phyloP scores from a whole-genome alignment of 2,329 filamentous ascomycete genomes.

The Capronia epimyces region DNA sequence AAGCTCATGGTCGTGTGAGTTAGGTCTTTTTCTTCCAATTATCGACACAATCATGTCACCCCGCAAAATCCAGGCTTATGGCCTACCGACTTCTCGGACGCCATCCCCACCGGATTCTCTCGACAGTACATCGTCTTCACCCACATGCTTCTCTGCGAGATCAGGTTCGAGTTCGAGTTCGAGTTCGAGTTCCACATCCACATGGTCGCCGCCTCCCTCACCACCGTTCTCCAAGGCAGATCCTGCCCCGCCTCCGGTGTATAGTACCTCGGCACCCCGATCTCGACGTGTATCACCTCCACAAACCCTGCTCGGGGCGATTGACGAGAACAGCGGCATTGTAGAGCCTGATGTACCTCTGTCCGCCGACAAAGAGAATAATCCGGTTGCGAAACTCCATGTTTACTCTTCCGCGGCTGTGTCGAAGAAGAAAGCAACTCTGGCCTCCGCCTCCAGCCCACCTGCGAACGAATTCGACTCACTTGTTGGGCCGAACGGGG shows the following conservation, averaged over 20 bases:
- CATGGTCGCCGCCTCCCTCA: slow-evolving; percentile 7
- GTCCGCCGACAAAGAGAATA: slow-evolving; percentile 9
- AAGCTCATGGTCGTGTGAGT: background rate
- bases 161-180: slow-evolving; percentile 7
- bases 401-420: slow-evolving; percentile 15
- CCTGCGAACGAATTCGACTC: slow-evolving; percentile 13
- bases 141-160: slow-evolving; percentile 10
- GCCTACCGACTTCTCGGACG: slow-evolving; percentile 9
- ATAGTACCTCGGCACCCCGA: slow-evolving; percentile 9
- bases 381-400: slow-evolving; percentile 18
- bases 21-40: background rate
- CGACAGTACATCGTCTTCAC: slow-evolving; percentile 15
- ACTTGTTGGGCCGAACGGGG: slow-evolving; percentile 17
- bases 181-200: too few relatives aligned
- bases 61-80: background rate
- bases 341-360: slow-evolving; percentile 17
- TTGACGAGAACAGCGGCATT: slow-evolving; percentile 19
- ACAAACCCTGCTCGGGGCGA: slow-evolving; percentile 18
- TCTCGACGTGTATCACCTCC: slow-evolving; percentile 13
- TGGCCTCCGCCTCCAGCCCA: slow-evolving; percentile 2
- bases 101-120: slow-evolving; percentile 17
- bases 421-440: slow-evolving; percentile 12
- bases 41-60: slow-evolving; percentile 3
- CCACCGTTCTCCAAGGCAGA: background rate
- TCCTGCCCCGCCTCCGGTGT: slow-evolving; percentile 5